Conservation (phyloP, 768 basidiomycete genomes). For the Kwoniella europaea region DNA sequence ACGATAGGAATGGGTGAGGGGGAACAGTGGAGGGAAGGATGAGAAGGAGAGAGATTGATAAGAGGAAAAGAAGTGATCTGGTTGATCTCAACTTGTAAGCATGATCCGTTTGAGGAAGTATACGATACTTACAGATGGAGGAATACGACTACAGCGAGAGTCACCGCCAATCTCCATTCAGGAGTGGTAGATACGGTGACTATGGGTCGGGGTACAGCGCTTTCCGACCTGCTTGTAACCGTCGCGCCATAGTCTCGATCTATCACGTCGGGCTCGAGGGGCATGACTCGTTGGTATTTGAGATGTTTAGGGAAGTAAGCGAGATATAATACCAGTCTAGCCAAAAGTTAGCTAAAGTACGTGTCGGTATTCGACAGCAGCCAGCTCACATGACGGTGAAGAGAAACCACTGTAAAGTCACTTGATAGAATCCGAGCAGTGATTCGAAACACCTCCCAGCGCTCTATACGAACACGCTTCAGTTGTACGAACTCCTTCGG, state of each 20-base stretch:
- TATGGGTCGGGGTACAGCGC: neutral
- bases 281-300: slow-evolving; percentile 64
- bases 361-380: no score
- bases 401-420: slow-evolving; percentile 78
- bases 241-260: slow-evolving; percentile 26
- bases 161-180: slow-evolving; percentile 79
- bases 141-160: slow-evolving; percentile 72
- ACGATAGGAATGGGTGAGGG: slow-evolving; percentile 59
- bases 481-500: no score
- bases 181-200: slow-evolving; percentile 63
- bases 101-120: no score
- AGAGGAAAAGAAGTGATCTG: slow-evolving; percentile 57
- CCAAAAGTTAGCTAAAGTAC: neutral
- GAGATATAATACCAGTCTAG: slow-evolving; percentile 77
- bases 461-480: slow-evolving; percentile 61
- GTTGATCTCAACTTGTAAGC: no score
- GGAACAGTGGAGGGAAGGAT: slow-evolving; percentile 49
- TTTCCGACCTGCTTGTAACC: neutral
- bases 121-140: slow-evolving; percentile 69
- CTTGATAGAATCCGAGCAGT: slow-evolving; percentile 80
- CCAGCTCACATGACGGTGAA: slow-evolving; percentile 80
- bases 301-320: slow-evolving; percentile 85
- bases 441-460: slow-evolving; percentile 75
- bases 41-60: slow-evolving; percentile 70
- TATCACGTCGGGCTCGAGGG: slow-evolving; percentile 20